phyloP scores from a whole-genome alignment of 192 early-diverging fungal species.

The Backusella tuberculispora region DNA sequence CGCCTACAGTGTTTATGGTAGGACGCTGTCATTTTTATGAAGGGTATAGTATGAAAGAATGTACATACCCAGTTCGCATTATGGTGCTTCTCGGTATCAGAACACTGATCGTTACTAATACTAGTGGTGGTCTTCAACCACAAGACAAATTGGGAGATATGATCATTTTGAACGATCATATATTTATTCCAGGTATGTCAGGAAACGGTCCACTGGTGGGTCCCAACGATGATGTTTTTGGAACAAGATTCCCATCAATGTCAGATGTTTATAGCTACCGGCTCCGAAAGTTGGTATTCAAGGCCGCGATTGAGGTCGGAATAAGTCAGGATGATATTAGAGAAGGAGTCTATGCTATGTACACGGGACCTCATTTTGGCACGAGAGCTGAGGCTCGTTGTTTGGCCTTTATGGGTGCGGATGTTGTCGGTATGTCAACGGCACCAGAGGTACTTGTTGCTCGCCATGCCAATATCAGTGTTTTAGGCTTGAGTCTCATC shows the following conservation, averaged over 20 bases:
- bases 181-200: constrained; percentile 74
- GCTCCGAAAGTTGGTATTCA: constrained; percentile 72
- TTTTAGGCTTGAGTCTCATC: constrained; percentile 79
- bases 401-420: constrained; percentile 70
- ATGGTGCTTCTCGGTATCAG: constrained; percentile 80
- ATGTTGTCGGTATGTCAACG: constrained; percentile 89
- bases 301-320: constrained; percentile 56
- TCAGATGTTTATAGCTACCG: constrained; percentile 83
- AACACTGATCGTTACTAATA: constrained; percentile 83
- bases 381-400: constrained; percentile 81
- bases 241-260: constrained; percentile 85
- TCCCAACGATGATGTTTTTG: constrained; percentile 79
- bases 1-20: constrained; percentile 80
- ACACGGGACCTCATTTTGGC: constrained; percentile 86
- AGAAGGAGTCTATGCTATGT: constrained; percentile 83
- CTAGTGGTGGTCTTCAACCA: constrained; percentile 78
- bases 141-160: constrained; percentile 85
- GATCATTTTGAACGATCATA: constrained; percentile 77
- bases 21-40: constrained; percentile 92
- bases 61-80: constrained; percentile 89
- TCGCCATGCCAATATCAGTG: constrained; percentile 78
- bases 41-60: constrained; percentile 78
- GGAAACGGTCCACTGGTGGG: constrained; percentile 85
- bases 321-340: constrained; percentile 56
- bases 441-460: constrained; percentile 91